A percentile compares a stretch with the other conserved stretches of the same genome.
These are phyloP conservation scores for Phytophthora brassicae DNA, from an alignment of 352 stramenopile genomes.

Conservation along the genomic window DNA sequence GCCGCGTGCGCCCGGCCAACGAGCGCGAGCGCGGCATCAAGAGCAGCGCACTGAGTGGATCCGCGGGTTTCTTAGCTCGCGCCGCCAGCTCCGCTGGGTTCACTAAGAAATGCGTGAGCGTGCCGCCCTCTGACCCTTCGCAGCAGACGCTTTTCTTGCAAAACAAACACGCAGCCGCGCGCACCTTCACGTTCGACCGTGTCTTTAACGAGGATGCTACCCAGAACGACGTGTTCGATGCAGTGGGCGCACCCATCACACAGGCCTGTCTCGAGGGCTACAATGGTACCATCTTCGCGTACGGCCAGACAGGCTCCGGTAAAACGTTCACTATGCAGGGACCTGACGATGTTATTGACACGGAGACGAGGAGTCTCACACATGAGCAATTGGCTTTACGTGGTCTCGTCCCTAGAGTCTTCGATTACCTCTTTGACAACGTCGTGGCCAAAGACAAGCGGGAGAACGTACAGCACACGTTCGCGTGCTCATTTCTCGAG, in stretches of 20 bases:
- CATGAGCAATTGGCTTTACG: constrained; percentile 44
- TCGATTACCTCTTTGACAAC: constrained; percentile 84
- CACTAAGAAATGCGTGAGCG: constrained; percentile 65
- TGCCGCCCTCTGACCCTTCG: constrained; percentile 39
- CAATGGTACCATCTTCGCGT: constrained; percentile 89
- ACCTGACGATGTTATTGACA: constrained; percentile 65
- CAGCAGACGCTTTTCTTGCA: constrained; percentile 62
- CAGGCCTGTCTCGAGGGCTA: constrained; percentile 77
- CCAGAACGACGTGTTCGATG: constrained; percentile 92
- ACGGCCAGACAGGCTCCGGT: constrained; percentile 81
- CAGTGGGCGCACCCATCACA: constrained; percentile 84
- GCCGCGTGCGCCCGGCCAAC: constrained; percentile 82
- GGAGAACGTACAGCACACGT: constrained; percentile 59
- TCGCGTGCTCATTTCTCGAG: constrained; percentile 91
- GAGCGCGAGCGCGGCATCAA: constrained; percentile 56
- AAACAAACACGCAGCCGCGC: constrained; percentile 45
- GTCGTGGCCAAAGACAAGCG: constrained; percentile 15
- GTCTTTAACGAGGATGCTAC: constrained; percentile 88
- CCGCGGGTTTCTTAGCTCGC: constrained; percentile 24
- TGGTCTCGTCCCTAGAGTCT: constrained; percentile 77
- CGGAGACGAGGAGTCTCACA: constrained; percentile 28
- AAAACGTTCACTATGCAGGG: constrained; percentile 90
- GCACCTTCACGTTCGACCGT: constrained; percentile 91
- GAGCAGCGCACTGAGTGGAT: constrained; percentile 2
- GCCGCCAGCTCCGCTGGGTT: constrained; percentile 23